Evolutionary conservation across 331 rosid genomes (phyloP), one percentile per base, ranked within the genome.

Genomic region (Malus hybrid): DNA sequence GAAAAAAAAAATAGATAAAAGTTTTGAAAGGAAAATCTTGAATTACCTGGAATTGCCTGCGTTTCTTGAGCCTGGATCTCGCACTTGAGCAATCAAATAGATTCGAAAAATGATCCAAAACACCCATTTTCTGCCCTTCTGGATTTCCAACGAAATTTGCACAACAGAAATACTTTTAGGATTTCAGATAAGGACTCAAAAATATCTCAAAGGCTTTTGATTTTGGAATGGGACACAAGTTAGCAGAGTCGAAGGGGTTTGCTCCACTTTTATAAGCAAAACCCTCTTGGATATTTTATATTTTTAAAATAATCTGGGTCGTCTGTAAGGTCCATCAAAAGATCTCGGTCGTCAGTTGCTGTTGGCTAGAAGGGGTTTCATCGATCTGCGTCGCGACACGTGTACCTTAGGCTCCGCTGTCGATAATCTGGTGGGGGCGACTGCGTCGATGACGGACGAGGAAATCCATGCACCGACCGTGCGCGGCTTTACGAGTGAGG

Each of bases 51-150:
- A 88, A 81, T 32, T 89, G 93, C 86, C 42, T 93, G 74, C 90
- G 88, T 74, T 57, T 91, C 79, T 62, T 87, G 84, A 26, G 78
- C 71, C 19, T 84, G 78, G 86, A 74, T 7, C 71, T 7, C 4
- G 56, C 70, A 44, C 36, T 6, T 64, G 97, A 88, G 66, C 98
- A 93, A 71, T 93, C 96, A 14, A 91, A 91, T 63, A 89, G 68
- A 1, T 89, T 30, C n/a, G 97, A 88, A 32, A 93, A 67, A 79
- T 91, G 97, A 86, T 93, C 98, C 10, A 93, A 60, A 80, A 78
- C 94, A 29, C 97, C 98, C 98, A 93, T 91, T 32, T 11, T 8
- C 20, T 1, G 12, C 26, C 10, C 56, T 34, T 22, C 2, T 10
- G 28, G 28, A 32, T 55, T 28, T 6, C 24, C 46, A 13, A 62